Base-by-base conservation (phyloP, 768 basidiomycete species). In the Strobilomyces confusus region DNA sequence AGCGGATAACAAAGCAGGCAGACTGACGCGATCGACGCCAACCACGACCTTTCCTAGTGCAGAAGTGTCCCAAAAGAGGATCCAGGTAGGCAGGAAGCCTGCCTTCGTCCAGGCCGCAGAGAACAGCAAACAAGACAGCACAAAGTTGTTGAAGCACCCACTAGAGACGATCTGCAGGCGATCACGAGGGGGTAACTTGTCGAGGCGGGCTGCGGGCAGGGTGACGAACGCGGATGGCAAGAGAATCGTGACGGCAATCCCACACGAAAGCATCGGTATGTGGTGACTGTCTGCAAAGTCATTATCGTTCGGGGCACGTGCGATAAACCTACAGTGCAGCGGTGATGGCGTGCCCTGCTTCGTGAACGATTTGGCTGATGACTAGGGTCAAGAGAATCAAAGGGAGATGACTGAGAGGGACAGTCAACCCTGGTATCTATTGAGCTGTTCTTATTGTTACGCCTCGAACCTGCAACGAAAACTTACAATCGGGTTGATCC, bases 401-500 rank as follows among this genome's bases (percentile, higher is more conserved):
- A 5, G 87, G 87, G 1, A 89, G 63, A 62, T 94, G 84, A 23
- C 71, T 69, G n/a, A 90, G 61, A 1, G 92, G 92, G 1, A 89
- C 81, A 2, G 89, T 95, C 8, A 92, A 56, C 1, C 92, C 92
- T 20, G 92, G 92, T 34, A 95, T 83, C 90, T 92, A 58, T 25
- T 58, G 37, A 54, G 55, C 43, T 32, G 30, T 23, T 25, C 30
- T 34, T 5, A 55, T 9, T 23, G 11, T 46, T 38, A 43, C 25
- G 23, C 12, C 20, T 43, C 42, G 22, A 33, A 46, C 26, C 2
- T 19, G 42, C 2, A 19, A 49, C 3, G 17, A 11, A 52, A 5
- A 56, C 72, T 66, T 59, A 71, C 75, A 59, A 73, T 70, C 3
- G 67, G 61, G 30, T 45, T 60, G 41, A 69, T 57, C 46, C 56